A percentile compares a stretch with the other conserved stretches of the same genome.
phyloP scores from a whole-genome alignment of 2,329 filamentous ascomycete genomes.

The Amylocarpus encephaloides region DNA sequence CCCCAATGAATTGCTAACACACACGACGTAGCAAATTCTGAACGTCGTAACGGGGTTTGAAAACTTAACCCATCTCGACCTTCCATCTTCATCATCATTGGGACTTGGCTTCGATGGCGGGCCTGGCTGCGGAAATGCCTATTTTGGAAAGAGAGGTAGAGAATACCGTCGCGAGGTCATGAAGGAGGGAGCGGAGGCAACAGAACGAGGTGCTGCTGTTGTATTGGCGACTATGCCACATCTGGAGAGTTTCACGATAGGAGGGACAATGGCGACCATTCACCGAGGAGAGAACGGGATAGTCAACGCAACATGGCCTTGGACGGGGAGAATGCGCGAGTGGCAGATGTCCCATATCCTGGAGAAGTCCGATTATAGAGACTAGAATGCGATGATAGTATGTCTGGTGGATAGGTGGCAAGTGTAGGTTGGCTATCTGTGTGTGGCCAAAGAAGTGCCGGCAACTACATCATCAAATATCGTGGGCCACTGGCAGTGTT shows the following conservation, averaged over 20 bases:
- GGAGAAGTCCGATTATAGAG: neutral
- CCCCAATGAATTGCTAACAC: neutral
- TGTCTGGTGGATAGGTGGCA: no score
- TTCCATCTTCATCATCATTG: neutral
- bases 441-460: no score
- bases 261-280: neutral
- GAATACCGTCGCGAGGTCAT: conserved; percentile 2
- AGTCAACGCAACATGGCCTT: conserved; percentile 4
- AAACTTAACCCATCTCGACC: conserved; percentile 8
- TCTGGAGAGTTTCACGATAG: neutral
- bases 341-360: conserved; percentile 4
- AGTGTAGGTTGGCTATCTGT: no score
- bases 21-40: neutral
- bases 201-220: conserved; percentile 1
- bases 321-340: conserved; percentile 9
- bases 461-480: no score
- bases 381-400: no score
- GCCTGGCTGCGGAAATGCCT: conserved; percentile 6
- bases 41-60: neutral
- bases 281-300: neutral
- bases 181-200: neutral
- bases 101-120: conserved; percentile 6
- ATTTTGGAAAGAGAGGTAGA: conserved; percentile 4
- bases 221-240: neutral
- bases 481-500: no score